Evolutionary conservation across 2,329 filamentous ascomycete genomes (phyloP), one percentile per base, ranked within the genome.

Genomic region (Aureobasidium sp.): DNA sequence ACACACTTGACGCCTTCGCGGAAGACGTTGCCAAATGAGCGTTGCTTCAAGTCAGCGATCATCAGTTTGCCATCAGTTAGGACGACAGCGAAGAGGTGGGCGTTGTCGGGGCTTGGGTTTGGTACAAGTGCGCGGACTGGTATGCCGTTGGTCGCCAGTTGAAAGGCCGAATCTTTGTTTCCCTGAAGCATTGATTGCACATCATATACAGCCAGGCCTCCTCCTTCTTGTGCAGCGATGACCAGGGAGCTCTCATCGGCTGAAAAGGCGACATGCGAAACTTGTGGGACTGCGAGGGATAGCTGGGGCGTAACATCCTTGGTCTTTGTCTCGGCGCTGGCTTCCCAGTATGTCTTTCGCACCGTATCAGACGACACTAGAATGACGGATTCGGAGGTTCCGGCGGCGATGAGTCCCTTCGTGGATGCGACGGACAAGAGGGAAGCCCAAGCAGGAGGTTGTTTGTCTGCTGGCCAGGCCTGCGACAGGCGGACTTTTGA

Each of bases 211-310:
- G 89, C 88, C 64, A 99, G 77, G 5, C 91, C 91, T 37, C 91
- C 89, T 12, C 89, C 89, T 61, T 83, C 80, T 74, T 96, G 90
- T 2, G 90, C 90, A 12, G 90, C 91, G 29, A 97, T 79, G 39
- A 96, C 83, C 64, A 99, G 79, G 68, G 88, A 91, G 68, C 85
- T 85, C 72, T 97, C 95, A 69, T 95, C 90, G n/a, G 90, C 84
- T 0, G 91, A 93, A 73, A 99, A 99, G 17, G 87, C 86, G 22
- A 99, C 81, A 73, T 99, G 94, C 12, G 91, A 95, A 60, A 96
- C 83, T 68, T 88, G 86, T 70, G 89, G 84, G 69, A 95, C 82
- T 1, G 86, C 79, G 7, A 97, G 82, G 63, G 81, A 87, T 57
- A 89, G 78, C 72, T 93, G 85, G 3, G 92, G 88, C 64, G 85